Percentiles rank a stretch among this genome's conserved stretches.
These are phyloP conservation scores for Saussurea involucrata DNA, from an alignment of 129 eudicot species.

Conservation along the genomic window DNA sequence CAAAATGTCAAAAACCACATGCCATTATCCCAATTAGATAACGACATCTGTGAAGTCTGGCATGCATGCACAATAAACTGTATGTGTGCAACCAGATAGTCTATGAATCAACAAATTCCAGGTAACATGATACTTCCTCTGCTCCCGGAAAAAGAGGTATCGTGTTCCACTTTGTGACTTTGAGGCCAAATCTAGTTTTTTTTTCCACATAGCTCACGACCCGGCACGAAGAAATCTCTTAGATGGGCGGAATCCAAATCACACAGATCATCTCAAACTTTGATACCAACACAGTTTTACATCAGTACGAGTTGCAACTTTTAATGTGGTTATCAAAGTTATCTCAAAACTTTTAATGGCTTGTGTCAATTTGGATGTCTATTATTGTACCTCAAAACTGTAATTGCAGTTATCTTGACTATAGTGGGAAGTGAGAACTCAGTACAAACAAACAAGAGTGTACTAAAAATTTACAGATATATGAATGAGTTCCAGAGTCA, in stretches of 20 bases:
- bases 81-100: neutral
- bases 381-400: neutral
- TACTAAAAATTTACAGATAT: neutral
- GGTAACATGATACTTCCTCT: neutral
- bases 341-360: neutral
- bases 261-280: neutral
- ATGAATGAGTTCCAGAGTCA: neutral
- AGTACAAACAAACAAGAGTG: neutral
- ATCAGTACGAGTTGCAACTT: neutral
- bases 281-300: neutral
- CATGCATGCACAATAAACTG: neutral
- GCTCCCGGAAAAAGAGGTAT: neutral
- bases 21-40: neutral
- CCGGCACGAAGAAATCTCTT: too few relatives aligned
- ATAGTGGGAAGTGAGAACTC: neutral
- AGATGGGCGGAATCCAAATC: neutral
- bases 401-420: neutral
- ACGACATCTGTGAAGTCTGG: neutral
- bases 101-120: neutral
- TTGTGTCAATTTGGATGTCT: neutral
- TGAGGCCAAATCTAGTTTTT: neutral
- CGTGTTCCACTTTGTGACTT: neutral
- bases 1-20: conserved; percentile 5
- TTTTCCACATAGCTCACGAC: too few relatives aligned
- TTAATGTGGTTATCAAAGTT: neutral